These are phyloP conservation scores for Pueraria montana DNA, from an alignment of 306 rosid species.

Conservation along the genomic window DNA sequence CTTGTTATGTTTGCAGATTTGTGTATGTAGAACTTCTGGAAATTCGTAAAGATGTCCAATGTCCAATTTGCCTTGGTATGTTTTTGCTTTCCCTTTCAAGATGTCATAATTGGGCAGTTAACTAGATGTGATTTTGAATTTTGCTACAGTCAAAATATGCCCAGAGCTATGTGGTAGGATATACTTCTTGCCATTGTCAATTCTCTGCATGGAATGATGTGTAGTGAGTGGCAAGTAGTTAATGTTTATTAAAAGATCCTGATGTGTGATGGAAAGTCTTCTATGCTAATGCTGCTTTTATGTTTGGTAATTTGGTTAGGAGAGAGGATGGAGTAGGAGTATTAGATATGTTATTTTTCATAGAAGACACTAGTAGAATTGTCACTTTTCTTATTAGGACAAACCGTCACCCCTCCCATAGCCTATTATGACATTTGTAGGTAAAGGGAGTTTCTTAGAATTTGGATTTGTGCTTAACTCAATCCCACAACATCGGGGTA, in stretches of 20 bases:
- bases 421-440: too few relatives aligned
- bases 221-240: slow-evolving; percentile 9
- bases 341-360: slow-evolving; percentile 24
- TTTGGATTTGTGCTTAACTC: too few relatives aligned
- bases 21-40: slow-evolving; percentile 67
- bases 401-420: too few relatives aligned
- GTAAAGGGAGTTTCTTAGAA: too few relatives aligned
- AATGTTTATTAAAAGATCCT: slow-evolving; percentile 24
- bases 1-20: slow-evolving; percentile 66
- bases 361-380: neutral
- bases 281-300: slow-evolving; percentile 19
- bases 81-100: slow-evolving; percentile 48
- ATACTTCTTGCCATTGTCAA: slow-evolving; percentile 11
- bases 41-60: slow-evolving; percentile 90
- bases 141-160: slow-evolving; percentile 26
- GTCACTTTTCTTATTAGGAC: slow-evolving; percentile 11
- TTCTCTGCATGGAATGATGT: slow-evolving; percentile 2
- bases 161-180: neutral
- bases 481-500: too few relatives aligned
- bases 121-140: slow-evolving; percentile 38
- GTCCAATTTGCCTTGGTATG: slow-evolving; percentile 97
- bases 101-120: slow-evolving; percentile 16
- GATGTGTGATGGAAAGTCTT: slow-evolving; percentile 10
- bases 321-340: neutral
- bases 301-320: neutral